Conservation (phyloP, 805 yeast genomes). For the Blastobotrys chiropterorum region DNA sequence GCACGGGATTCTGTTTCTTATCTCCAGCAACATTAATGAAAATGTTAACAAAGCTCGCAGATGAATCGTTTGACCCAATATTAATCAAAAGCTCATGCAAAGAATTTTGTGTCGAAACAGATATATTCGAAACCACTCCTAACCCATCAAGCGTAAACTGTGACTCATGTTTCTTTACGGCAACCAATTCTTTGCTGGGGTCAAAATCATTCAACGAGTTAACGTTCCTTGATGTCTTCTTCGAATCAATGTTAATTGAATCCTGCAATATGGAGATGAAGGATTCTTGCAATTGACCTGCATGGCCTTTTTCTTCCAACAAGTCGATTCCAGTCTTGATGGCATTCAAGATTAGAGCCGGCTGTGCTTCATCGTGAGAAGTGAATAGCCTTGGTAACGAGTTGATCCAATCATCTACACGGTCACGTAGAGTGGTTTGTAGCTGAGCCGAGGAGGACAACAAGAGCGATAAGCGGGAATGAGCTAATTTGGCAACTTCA, state of each 20-base stretch:
- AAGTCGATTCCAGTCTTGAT: conserved; percentile 9
- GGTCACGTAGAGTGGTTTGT: conserved; percentile 11
- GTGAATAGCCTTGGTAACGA: conserved; percentile 23
- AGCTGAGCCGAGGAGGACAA: conserved; percentile 3
- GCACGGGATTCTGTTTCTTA: neutral
- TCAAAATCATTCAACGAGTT: neutral
- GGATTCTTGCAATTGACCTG: neutral
- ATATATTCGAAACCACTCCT: conserved; percentile 1
- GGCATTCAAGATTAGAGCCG: conserved; percentile 13
- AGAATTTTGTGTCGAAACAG: neutral
- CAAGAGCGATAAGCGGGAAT: neutral
- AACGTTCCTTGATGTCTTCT: neutral
- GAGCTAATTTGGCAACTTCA: conserved; percentile 1
- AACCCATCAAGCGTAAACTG: neutral
- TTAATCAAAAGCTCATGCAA: neutral
- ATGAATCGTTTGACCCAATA: neutral
- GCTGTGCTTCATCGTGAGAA: conserved; percentile 22
- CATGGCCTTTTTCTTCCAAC: neutral
- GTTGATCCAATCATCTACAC: conserved; percentile 26
- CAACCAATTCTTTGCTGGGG: neutral
- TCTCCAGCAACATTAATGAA: neutral
- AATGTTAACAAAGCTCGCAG: neutral
- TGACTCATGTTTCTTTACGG: neutral
- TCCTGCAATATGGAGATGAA: neutral
- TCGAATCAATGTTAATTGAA: neutral